phyloP scores from a whole-genome alignment of 129 eudicot genomes.

The Tagetes patula region DNA sequence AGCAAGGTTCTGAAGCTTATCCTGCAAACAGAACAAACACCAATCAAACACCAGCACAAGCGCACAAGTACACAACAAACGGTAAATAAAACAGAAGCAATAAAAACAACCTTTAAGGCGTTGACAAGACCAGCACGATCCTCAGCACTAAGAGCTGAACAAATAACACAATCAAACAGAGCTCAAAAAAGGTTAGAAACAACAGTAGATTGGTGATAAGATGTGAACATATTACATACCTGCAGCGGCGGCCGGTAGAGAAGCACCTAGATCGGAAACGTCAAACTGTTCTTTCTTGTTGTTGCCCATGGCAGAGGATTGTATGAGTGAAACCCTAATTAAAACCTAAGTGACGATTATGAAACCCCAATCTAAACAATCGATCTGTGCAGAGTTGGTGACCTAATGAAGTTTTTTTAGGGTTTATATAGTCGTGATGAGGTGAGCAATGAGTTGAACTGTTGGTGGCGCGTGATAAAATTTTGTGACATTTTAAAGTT shows the following conservation, averaged over 20 bases:
- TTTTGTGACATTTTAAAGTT: neutral
- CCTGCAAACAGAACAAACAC: conserved; percentile 38
- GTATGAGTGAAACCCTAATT: conserved; percentile 14
- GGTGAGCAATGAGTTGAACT: neutral
- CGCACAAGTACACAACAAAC: neutral
- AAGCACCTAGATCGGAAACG: conserved; percentile 60
- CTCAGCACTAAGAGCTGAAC: conserved; percentile 68
- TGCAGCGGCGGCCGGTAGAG: conserved; percentile 81
- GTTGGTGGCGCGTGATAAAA: neutral
- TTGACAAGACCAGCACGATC: conserved; percentile 84
- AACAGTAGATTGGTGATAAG: neutral
- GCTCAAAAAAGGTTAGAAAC: neutral
- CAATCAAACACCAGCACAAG: neutral
- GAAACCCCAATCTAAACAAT: no score
- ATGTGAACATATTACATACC: conserved; percentile 21
- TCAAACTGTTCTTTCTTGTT: conserved; percentile 50
- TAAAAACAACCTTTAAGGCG: conserved; percentile 57
- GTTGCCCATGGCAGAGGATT: conserved; percentile 40
- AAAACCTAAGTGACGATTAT: neutral
- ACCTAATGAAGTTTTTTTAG: no score
- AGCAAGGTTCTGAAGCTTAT: conserved; percentile 71
- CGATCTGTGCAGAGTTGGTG: no score
- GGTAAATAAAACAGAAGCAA: neutral
- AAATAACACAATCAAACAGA: neutral
- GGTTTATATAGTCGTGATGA: neutral